Evolutionary conservation across 208 protist species (phyloP).

Genomic region (Angomonas deanei): DNA sequence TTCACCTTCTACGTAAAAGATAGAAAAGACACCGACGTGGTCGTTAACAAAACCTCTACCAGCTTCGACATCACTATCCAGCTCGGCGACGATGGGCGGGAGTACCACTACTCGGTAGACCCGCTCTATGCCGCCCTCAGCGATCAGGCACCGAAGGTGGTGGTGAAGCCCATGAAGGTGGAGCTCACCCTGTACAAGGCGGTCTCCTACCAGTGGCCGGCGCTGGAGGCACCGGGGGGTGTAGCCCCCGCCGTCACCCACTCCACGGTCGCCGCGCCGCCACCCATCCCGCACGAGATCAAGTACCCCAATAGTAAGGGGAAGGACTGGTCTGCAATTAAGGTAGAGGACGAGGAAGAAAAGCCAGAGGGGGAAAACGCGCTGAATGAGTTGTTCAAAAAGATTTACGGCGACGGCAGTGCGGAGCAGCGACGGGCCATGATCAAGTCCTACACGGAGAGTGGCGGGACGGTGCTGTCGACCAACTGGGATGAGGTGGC

Average conservation of each 20-base stretch:
- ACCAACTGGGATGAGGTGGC: slow-evolving; percentile 96
- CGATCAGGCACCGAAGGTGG: slow-evolving; percentile 20
- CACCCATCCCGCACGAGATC: slow-evolving; percentile 39
- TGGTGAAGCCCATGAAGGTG: slow-evolving; percentile 82
- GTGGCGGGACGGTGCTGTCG: slow-evolving; percentile 92
- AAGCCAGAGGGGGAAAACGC: slow-evolving; percentile 88
- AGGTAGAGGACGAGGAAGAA: slow-evolving; percentile 78
- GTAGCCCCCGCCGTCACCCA: not conserved
- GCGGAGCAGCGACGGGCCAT: slow-evolving; percentile 90
- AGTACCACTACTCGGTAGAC: slow-evolving; percentile 64
- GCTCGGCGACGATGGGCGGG: slow-evolving; percentile 50
- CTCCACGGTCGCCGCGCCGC: slow-evolving; percentile 4
- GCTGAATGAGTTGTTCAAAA: slow-evolving; percentile 89
- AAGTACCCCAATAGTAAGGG: slow-evolving; percentile 77
- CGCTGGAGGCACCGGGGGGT: slow-evolving; percentile 35
- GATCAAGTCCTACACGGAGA: slow-evolving; percentile 95
- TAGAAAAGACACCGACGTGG: slow-evolving; percentile 41
- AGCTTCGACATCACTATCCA: slow-evolving; percentile 50
- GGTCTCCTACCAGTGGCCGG: slow-evolving; percentile 57
- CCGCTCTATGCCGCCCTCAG: slow-evolving; percentile 54
- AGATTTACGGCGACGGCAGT: slow-evolving; percentile 91
- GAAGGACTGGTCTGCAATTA: slow-evolving; percentile 75
- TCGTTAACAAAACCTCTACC: slow-evolving; percentile 24
- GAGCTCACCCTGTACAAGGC: slow-evolving; percentile 67
- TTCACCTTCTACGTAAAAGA: slow-evolving; percentile 89